Evolutionary conservation across 768 basidiomycete species (phyloP), one percentile per base, ranked within the genome.

Genomic region (Sarcodon sp.): DNA sequence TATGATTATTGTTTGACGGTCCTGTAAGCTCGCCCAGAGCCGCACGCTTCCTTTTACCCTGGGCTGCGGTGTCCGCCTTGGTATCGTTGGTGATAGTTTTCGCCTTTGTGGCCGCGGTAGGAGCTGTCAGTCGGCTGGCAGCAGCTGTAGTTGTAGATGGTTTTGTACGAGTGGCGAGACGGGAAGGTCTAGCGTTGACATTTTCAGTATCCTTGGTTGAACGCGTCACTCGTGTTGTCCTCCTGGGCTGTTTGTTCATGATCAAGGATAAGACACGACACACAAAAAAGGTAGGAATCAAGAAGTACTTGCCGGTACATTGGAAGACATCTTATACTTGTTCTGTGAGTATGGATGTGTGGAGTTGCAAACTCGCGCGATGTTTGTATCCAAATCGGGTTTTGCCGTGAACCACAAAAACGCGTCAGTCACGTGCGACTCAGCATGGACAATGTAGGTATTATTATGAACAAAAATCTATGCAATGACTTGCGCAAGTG

Each of bases 11-110:
- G 55, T 76, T 78, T 56, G 79, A 78, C 51, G 68, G 59, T 2
- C 69, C 67, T 7, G 77, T 76, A 39, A 88, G 81, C 59, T 89
- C 87, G 12, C 76, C 75, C 37, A 89, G 69, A 0, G 79, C 84
- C 44, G 80, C 80, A 15, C 87, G 80, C 61, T 87, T 88, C 48
- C 85, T 75, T 60, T 86, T 86, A 33, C 73, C 76, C 43, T 72
- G 72, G 2, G 68, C 66, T 15, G 68, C 63, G 11, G 66, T 64
- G 7, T 72, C 65, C 38, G 69, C 64, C 4, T 68, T 66, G 6
- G 63, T 60, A 44, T 60, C 60, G 35, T 47, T 53, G 59, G 68
- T 15, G 15, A 47, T 61, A 38, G 67, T 59, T 63, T 79, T 79
- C 31, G 75, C 71, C 56, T 71, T 65, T 44, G 76, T 74, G 46